Percentiles rank a stretch among this genome's conserved stretches.
Evolutionary conservation across 2,329 filamentous ascomycete species (phyloP).

Genomic region (Colletotrichum sansevieriae): DNA sequence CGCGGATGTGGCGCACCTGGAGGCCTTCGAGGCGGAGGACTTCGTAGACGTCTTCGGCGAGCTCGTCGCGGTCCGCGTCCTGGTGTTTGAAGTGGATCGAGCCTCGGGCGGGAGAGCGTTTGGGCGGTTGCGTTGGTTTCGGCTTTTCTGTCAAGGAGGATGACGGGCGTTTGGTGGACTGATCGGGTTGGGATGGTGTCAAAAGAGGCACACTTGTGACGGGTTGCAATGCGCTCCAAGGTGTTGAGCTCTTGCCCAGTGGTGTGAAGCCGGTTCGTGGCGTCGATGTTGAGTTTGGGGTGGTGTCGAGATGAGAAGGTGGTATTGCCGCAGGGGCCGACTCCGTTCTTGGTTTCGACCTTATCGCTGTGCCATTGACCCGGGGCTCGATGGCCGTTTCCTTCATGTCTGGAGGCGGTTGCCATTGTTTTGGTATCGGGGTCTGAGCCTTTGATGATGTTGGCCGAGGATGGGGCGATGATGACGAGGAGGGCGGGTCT

Average conservation of each 20-base stretch:
- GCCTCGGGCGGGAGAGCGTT: background rate
- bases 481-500: background rate
- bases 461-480: background rate
- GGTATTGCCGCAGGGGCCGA: conserved; percentile 1
- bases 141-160: background rate
- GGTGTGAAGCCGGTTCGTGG: conserved; percentile 32
- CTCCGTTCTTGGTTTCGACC: background rate
- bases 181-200: background rate
- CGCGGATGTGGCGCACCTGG: conserved; percentile 53
- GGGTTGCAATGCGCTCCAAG: conserved; percentile 10
- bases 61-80: conserved; percentile 37
- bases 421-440: background rate
- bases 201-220: background rate
- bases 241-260: conserved; percentile 6
- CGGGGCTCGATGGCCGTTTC: background rate
- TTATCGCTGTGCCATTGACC: background rate
- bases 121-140: conserved; percentile 1
- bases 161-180: conserved; percentile 1
- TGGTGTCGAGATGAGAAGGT: background rate
- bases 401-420: background rate
- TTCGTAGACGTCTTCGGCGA: conserved; percentile 53
- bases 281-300: background rate
- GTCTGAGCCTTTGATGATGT: conserved; percentile 1
- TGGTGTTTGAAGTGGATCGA: conserved; percentile 12
- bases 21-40: conserved; percentile 61